Conservation (phyloP, 2,329 filamentous ascomycete species). For the Penicillium corylophilum region DNA sequence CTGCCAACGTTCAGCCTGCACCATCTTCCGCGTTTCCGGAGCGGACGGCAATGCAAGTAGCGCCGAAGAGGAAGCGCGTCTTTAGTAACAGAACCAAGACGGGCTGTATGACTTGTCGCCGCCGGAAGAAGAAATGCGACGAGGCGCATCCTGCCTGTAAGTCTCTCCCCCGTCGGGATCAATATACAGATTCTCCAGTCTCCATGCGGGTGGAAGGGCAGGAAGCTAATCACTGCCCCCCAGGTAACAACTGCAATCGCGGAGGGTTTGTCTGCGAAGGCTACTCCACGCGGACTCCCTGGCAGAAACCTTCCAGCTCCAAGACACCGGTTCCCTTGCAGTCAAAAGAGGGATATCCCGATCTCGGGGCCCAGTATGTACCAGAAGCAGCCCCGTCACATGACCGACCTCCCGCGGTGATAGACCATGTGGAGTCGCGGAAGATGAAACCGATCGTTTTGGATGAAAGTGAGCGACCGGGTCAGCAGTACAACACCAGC, state of each 20-base stretch:
- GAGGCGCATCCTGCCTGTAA: conserved; percentile 89
- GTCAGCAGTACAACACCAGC: conserved; percentile 42
- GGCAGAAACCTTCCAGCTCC: conserved; percentile 73
- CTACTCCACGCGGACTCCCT: conserved; percentile 76
- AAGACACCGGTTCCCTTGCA: conserved; percentile 71
- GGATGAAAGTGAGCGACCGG: conserved; percentile 44
- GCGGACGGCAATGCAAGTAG: conserved; percentile 38
- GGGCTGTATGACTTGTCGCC: conserved; percentile 86
- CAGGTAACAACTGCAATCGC: conserved; percentile 84
- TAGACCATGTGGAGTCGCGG: conserved; percentile 43
- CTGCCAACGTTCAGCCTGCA: conserved; percentile 34
- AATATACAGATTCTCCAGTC: conserved; percentile 9
- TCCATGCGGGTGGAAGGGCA: neutral
- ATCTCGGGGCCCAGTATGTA: conserved; percentile 38
- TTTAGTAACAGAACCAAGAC: conserved; percentile 97
- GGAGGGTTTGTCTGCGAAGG: conserved; percentile 90
- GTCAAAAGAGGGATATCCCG: conserved; percentile 68
- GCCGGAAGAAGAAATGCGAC: conserved; percentile 97
- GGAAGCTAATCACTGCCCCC: conserved; percentile 10
- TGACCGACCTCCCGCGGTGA: conserved; percentile 36
- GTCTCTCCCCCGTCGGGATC: conserved; percentile 33
- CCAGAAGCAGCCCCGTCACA: conserved; percentile 41
- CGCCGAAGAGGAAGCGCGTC: conserved; percentile 50
- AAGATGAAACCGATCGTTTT: conserved; percentile 48
- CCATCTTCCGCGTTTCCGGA: conserved; percentile 34